Base-by-base conservation (phyloP, 345 rosid genomes). In the Eucalyptus pauciflora region DNA sequence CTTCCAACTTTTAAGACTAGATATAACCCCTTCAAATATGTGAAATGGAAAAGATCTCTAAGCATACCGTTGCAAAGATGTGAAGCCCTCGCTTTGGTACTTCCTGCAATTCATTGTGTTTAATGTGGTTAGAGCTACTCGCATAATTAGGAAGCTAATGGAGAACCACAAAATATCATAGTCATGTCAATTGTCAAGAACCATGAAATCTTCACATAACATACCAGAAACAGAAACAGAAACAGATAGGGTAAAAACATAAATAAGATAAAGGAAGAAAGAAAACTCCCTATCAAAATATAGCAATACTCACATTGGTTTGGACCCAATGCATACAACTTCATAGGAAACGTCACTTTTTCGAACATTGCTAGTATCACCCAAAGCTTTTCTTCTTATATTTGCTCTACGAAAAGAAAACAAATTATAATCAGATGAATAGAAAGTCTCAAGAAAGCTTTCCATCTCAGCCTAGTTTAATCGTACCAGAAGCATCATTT, bases 341-440 rank as follows among this genome's bases (percentile, higher is more conserved):
- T 76, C 91, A 86, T 90, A 89, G 17, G 90, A 46, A 86, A 80
- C 69, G 16, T 83, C 50, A 41, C 90, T 92, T 50, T 92, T 90
- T 52, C 86, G 90, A 54, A 88, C 92, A 90, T 96, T 97, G 92
- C 98, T 96, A 80, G 96, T 91, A 93, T 96, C 99, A 87, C 92
- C 93, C 94, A 97, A 89, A 48, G 97, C 95, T 89, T 94, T 96
- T 92, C 99, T 95, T 93, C 90, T 89, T 85, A 89, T 92, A 76
- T 88, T 93, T 37, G 86, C 87, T 81, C 91, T 91, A 69, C 88
- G 95, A 94, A 93, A 87, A 91, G 88, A 86, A 33, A 51, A 88
- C 86, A 91, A 87, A 89, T 31, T 18, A 54, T 62, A 52, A 45
- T 86, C 7, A 33, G 62, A 80, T 86, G 71, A 89, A 69, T 69